Conservation (phyloP, 2,329 filamentous ascomycete species). For the Pseudocercospora macadamiae region DNA sequence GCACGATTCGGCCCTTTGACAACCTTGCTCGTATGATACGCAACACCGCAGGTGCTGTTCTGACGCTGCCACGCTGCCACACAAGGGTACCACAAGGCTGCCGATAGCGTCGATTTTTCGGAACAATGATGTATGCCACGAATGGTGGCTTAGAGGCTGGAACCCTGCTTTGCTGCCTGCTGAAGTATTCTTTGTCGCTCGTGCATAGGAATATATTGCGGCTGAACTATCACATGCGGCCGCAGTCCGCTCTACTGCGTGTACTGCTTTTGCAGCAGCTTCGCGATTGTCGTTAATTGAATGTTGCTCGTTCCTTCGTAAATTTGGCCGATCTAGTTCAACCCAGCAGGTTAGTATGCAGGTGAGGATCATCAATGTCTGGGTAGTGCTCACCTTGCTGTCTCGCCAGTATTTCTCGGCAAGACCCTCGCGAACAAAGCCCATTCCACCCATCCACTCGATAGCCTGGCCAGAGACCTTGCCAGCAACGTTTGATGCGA, state of each 20-base stretch:
- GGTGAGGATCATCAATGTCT: too few species aligned
- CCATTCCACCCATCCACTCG: slow-evolving; percentile 99
- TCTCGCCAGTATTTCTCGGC: slow-evolving; percentile 98
- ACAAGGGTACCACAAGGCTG: slow-evolving; percentile 4
- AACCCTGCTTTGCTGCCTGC: slow-evolving; percentile 2
- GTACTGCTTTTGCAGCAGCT: slow-evolving; percentile 70
- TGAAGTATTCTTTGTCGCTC: slow-evolving; percentile 1
- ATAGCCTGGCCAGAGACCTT: slow-evolving; percentile 82
- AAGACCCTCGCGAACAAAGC: slow-evolving; percentile 92
- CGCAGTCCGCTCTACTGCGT: slow-evolving; percentile 41
- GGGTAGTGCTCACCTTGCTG: too few species aligned
- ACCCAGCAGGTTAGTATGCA: too few species aligned
- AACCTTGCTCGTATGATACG: not conserved
- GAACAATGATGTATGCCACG: slow-evolving; percentile 8
- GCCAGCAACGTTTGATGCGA: slow-evolving; percentile 88
- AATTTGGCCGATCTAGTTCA: slow-evolving; percentile 90
- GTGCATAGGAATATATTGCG: not conserved
- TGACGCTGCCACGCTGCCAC: not conserved
- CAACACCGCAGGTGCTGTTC: not conserved
- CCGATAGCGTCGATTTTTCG: not conserved
- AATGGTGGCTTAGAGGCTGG: slow-evolving; percentile 2
- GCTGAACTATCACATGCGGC: not conserved
- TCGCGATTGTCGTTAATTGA: slow-evolving; percentile 71
- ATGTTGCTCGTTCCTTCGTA: slow-evolving; percentile 80
- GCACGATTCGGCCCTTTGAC: not conserved